These are phyloP conservation scores for Tylopilus felleus DNA, from an alignment of 768 basidiomycete species.

Conservation along the genomic window DNA sequence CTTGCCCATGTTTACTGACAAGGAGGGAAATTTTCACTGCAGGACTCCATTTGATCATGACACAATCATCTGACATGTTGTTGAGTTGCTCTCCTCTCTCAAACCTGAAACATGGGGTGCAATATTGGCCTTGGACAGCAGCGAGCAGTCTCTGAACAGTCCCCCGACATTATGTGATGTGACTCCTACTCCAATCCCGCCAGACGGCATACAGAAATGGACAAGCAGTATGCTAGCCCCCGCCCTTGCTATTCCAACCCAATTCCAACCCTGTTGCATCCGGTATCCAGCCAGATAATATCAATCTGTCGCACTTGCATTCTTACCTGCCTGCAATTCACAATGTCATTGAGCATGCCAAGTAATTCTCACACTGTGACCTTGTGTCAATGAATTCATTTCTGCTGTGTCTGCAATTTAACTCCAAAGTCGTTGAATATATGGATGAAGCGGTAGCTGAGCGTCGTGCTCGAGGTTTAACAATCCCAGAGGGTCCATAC, in stretches of 20 bases:
- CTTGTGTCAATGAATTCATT: neutral
- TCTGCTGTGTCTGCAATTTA: neutral
- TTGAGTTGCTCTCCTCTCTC: neutral
- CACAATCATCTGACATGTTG: neutral
- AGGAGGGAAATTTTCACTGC: too few species aligned
- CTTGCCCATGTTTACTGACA: neutral
- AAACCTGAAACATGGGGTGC: too few species aligned
- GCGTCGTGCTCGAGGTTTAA: neutral
- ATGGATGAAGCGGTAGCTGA: neutral
- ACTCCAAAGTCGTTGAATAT: neutral
- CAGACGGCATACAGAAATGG: too few species aligned
- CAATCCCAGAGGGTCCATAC: neutral
- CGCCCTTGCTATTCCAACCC: too few species aligned
- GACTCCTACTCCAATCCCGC: too few species aligned
- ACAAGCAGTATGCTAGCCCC: too few species aligned
- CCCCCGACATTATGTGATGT: too few species aligned
- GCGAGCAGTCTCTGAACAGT: too few species aligned
- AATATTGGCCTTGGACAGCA: too few species aligned
- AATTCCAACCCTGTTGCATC: too few species aligned
- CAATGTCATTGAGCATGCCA: neutral
- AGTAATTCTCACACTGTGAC: neutral
- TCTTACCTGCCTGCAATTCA: neutral
- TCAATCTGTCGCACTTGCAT: neutral
- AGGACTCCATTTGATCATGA: neutral
- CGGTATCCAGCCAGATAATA: too few species aligned